These are phyloP conservation scores for Hirsutella rhossiliensis DNA, from an alignment of 2,329 filamentous ascomycete species.

Conservation along the genomic window DNA sequence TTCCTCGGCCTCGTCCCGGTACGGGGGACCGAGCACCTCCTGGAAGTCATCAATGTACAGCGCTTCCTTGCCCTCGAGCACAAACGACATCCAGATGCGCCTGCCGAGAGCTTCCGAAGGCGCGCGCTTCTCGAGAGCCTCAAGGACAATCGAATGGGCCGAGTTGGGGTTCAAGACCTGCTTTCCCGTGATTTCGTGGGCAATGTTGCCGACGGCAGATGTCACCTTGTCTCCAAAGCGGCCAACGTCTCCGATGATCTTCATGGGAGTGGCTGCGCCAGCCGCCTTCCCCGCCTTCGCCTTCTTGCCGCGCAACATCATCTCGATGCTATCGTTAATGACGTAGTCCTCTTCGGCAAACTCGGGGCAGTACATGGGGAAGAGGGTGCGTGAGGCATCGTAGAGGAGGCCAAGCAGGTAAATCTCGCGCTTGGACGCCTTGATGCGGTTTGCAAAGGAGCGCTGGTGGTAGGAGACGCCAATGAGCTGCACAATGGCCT, in stretches of 20 bases:
- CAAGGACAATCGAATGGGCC: slow-evolving; percentile 77
- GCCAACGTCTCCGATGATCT: slow-evolving; percentile 63
- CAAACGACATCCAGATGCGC: slow-evolving; percentile 97
- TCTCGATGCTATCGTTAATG: slow-evolving; percentile 74
- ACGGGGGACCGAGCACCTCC: slow-evolving; percentile 72
- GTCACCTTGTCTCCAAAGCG: slow-evolving; percentile 88
- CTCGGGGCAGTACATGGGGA: slow-evolving; percentile 84
- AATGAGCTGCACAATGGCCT: slow-evolving; percentile 69
- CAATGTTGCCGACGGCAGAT: slow-evolving; percentile 83
- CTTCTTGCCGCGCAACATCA: slow-evolving; percentile 48
- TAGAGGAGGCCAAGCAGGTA: slow-evolving; percentile 74
- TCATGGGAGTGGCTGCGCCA: slow-evolving; percentile 65
- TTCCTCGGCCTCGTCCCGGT: slow-evolving; percentile 71
- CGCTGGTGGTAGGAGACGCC: slow-evolving; percentile 77
- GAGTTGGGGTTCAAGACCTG: slow-evolving; percentile 89
- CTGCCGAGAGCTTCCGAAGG: slow-evolving; percentile 88
- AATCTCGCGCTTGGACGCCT: slow-evolving; percentile 79
- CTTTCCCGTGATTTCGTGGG: slow-evolving; percentile 89
- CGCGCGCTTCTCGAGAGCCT: slow-evolving; percentile 73
- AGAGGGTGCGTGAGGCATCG: slow-evolving; percentile 77
- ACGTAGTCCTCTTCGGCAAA: slow-evolving; percentile 86
- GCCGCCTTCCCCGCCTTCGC: slow-evolving; percentile 30
- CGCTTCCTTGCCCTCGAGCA: slow-evolving; percentile 74
- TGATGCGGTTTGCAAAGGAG: slow-evolving; percentile 73
- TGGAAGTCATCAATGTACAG: slow-evolving; percentile 70